Evolutionary conservation across 345 rosid genomes (phyloP).

Genomic region (Carallia pectinifolia): DNA sequence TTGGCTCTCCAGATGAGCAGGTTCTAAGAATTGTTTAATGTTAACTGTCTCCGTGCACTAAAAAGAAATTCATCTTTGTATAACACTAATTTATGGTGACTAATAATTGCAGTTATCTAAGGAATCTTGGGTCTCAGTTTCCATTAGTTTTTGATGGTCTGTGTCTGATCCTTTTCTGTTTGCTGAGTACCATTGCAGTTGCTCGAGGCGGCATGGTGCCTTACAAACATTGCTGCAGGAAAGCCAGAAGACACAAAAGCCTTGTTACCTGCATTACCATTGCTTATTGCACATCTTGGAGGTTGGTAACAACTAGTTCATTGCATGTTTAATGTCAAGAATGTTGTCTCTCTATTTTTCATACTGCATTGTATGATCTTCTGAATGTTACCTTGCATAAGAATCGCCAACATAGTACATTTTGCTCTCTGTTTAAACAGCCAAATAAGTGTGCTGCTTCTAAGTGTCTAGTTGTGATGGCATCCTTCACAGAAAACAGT

Average conservation of each 20-base stretch:
- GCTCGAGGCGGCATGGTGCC: slow-evolving; percentile 97
- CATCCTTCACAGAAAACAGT: slow-evolving; percentile 66
- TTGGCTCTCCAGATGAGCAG: slow-evolving; percentile 95
- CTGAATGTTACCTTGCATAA: no score
- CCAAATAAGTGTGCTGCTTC: neutral
- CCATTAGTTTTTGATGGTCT: no score
- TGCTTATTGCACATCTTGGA: slow-evolving; percentile 94
- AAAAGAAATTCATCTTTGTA: no score
- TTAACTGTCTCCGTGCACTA: no score
- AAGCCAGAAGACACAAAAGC: slow-evolving; percentile 91
- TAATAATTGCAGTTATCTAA: no score
- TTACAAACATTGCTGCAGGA: slow-evolving; percentile 97
- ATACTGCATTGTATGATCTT: neutral
- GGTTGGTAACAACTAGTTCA: slow-evolving; percentile 43
- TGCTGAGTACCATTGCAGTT: slow-evolving; percentile 51
- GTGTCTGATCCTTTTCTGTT: neutral
- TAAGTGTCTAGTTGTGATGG: slow-evolving; percentile 13
- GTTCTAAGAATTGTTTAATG: slow-evolving; percentile 28
- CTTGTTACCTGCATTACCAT: slow-evolving; percentile 74
- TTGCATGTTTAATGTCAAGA: slow-evolving; percentile 1
- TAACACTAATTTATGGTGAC: no score
- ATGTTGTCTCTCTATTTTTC: neutral
- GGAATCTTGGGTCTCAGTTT: no score
- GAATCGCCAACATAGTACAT: no score
- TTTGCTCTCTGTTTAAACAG: neutral